Percentiles rank a stretch among this genome's conserved stretches.
Conservation (phyloP, 257 asterid genomes). For the Gynochthodes officinalis region DNA sequence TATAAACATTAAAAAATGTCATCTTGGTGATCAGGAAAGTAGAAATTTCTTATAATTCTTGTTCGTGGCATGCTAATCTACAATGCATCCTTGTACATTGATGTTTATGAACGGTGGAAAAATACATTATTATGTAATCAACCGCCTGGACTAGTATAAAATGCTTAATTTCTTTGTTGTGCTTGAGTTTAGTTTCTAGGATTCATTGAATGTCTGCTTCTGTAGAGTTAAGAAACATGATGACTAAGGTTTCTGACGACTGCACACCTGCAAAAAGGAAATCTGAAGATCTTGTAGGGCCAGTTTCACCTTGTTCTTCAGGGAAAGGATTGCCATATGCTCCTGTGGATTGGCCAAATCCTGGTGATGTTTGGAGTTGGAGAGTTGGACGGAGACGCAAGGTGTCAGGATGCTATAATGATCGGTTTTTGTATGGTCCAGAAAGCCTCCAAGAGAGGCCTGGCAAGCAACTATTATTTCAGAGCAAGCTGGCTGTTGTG, state of each 20-base stretch:
- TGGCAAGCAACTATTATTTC: conserved; percentile 23
- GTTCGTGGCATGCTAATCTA: neutral
- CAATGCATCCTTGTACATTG: neutral
- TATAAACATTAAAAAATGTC: neutral
- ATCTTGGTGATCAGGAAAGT: neutral
- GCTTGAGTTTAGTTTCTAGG: neutral
- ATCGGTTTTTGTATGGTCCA: conserved; percentile 38
- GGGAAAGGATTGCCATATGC: conserved; percentile 47
- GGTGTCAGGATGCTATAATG: conserved; percentile 22
- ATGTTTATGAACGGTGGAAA: neutral
- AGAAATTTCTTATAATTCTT: neutral
- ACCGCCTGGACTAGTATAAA: neutral
- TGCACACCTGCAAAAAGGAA: neutral
- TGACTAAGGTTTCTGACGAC: neutral
- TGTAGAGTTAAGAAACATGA: conserved; percentile 7
- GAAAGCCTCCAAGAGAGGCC: conserved; percentile 34
- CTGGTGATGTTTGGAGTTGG: conserved; percentile 49
- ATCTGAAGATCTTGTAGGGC: conserved; percentile 7
- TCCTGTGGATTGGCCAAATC: conserved; percentile 43
- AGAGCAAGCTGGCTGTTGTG: conserved; percentile 25
- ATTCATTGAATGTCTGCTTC: neutral
- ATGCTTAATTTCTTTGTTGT: neutral
- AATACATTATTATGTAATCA: neutral
- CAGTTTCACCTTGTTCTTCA: conserved; percentile 18
- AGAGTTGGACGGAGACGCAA: conserved; percentile 35